These are phyloP conservation scores for Aristolochia contorta DNA, from an alignment of 164 flowering plant genomes.

Conservation along the genomic window DNA sequence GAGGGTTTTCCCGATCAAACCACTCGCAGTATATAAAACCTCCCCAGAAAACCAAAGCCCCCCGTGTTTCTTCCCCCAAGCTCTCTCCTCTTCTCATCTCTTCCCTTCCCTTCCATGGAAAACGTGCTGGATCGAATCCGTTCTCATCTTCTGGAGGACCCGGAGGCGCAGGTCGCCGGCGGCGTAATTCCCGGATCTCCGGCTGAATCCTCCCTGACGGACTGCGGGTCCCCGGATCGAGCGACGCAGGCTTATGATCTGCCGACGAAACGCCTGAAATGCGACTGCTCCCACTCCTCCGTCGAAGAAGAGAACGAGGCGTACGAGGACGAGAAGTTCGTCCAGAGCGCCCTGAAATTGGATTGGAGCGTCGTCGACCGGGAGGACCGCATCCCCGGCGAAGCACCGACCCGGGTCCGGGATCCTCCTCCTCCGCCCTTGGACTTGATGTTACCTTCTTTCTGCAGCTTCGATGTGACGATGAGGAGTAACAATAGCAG, in stretches of 20 bases:
- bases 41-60: neutral
- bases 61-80: neutral
- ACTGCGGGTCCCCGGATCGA: slow-evolving; percentile 10
- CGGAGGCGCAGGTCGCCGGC: neutral
- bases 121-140: slow-evolving; percentile 8
- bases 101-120: slow-evolving; percentile 6
- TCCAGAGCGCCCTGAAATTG: slow-evolving; percentile 4
- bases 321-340: slow-evolving; percentile 10
- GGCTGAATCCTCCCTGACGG: slow-evolving; percentile 2
- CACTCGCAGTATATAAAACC: neutral
- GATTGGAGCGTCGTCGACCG: neutral
- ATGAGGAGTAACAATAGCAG: neutral
- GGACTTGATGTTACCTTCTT: neutral
- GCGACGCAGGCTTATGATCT: neutral
- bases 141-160: slow-evolving; percentile 10
- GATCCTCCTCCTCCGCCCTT: slow-evolving; percentile 1
- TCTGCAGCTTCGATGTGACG: neutral
- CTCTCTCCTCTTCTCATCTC: no score
- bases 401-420: neutral
- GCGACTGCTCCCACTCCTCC: slow-evolving; percentile 9
- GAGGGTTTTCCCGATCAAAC: neutral
- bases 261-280: neutral
- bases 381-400: neutral
- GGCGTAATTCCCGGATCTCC: slow-evolving; percentile 4
- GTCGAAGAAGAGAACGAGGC: slow-evolving; percentile 3